Conservation (phyloP, 2,329 filamentous ascomycete species). For the Diaporthe destruens region DNA sequence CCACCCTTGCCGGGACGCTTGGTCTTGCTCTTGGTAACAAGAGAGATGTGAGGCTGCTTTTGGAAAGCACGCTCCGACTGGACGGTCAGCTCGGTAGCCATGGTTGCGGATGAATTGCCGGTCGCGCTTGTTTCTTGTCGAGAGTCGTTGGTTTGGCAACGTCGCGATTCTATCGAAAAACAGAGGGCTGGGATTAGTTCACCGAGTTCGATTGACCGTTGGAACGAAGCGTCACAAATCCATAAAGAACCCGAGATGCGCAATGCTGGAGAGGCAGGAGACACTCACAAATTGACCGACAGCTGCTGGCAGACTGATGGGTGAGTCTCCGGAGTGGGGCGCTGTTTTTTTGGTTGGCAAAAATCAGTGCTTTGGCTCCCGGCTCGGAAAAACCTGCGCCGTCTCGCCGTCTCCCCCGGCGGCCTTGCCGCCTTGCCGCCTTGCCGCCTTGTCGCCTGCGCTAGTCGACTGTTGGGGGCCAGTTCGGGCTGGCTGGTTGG, state of each 20-base stretch:
- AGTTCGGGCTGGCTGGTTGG: too few species aligned
- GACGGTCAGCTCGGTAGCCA: slow-evolving; percentile 99
- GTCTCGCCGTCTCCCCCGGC: background rate
- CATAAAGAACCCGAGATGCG: background rate
- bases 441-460: too few species aligned
- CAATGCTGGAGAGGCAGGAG: slow-evolving; percentile 25
- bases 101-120: slow-evolving; percentile 68
- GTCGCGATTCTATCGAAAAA: slow-evolving; percentile 44
- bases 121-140: slow-evolving; percentile 54
- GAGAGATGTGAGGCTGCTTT: slow-evolving; percentile 99
- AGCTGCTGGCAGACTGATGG: slow-evolving; percentile 39
- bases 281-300: slow-evolving; percentile 42
- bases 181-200: slow-evolving; percentile 48
- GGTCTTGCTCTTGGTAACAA: slow-evolving; percentile 93
- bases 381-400: slow-evolving; percentile 21
- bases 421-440: too few species aligned
- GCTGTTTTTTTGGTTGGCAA: slow-evolving; percentile 31
- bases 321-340: slow-evolving; percentile 38
- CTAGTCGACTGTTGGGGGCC: too few species aligned
- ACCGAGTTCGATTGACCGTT: slow-evolving; percentile 43
- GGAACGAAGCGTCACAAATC: slow-evolving; percentile 43
- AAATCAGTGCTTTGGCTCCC: slow-evolving; percentile 30
- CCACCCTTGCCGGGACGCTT: slow-evolving; percentile 92
- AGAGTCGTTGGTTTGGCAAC: slow-evolving; percentile 44
- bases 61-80: slow-evolving; percentile 99